phyloP scores from a whole-genome alignment of 208 protist species.

The Herpetomonas samuelpessoai region DNA sequence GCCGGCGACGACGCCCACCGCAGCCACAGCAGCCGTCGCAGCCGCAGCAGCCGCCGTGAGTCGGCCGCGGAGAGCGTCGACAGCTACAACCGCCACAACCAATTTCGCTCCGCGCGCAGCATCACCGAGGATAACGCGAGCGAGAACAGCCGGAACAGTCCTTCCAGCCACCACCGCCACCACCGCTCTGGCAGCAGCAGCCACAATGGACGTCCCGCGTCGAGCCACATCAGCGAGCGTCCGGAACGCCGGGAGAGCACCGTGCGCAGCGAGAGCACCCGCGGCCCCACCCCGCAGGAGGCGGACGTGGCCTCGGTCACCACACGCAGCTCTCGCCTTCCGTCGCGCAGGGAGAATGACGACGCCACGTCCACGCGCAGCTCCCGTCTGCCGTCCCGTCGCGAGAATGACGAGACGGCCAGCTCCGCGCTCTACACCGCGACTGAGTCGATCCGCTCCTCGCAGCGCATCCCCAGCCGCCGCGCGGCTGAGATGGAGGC shows the following conservation, averaged over 20 bases:
- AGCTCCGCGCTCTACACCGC: constrained; percentile 11
- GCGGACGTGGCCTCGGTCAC: constrained; percentile 3
- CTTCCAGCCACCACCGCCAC: constrained; percentile 8
- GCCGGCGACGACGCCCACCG: constrained; percentile 4
- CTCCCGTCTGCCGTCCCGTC: constrained; percentile 30
- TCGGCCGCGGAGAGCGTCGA: constrained; percentile 20
- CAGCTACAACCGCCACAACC: constrained; percentile 25
- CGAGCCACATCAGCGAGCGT: constrained; percentile 18
- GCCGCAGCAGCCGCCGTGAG: background rate
- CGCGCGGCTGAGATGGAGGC: constrained; percentile 4
- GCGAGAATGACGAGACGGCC: constrained; percentile 19
- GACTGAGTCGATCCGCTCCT: constrained; percentile 31
- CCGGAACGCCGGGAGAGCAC: constrained; percentile 7
- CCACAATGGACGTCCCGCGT: constrained; percentile 2
- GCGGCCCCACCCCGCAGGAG: constrained; percentile 4
- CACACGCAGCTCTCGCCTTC: constrained; percentile 32
- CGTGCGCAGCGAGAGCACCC: constrained; percentile 7
- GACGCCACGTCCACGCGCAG: constrained; percentile 17
- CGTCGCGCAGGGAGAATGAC: constrained; percentile 21
- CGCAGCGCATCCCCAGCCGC: constrained; percentile 20
- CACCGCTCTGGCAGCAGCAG: constrained; percentile 9
- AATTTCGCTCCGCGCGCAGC: background rate
- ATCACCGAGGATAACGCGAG: background rate
- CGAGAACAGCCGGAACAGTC: constrained; percentile 6
- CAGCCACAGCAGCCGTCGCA: background rate